Evolutionary conservation across 352 stramenopile genomes (phyloP), one percentile per base, ranked within the genome.

Genomic region (Globisporangium canariense): DNA sequence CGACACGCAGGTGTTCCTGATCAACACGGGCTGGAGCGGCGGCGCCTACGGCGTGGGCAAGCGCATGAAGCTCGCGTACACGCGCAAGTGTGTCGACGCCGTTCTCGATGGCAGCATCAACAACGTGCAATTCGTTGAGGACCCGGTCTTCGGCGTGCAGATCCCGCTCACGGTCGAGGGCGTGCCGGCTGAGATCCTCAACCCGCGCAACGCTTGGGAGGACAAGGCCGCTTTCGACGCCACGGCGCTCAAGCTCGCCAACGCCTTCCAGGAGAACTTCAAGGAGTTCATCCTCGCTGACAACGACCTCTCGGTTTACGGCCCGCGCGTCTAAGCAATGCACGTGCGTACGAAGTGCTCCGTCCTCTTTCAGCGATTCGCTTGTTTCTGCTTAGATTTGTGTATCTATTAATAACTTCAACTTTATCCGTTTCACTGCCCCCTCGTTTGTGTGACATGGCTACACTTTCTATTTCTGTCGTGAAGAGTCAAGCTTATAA

Each of bases 11-110:
- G 96, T 95, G 30, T 99, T 94, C 83, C 76, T 99, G 20, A 91
- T 99, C 51, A 99, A 99, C 86, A 99, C 94, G 41, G 97, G 97
- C 69, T 99, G 97, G 97, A 97, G 91, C 40, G 96, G 96, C 54
- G 97, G 97, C 55, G 79, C 87, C 63, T 99, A 99, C 78, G 96
- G 97, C 61, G 92, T 98, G 22, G 97, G 97, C 70, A 86, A 98
- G 70, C 93, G 97, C 62, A 99, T 99, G 97, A 97, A 79, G 59
- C 98, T 99, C 78, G 97, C 98, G 77, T 91, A 96, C 67, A 99
- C 97, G 41, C 90, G 97, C 53, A 86, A 84, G 14, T 98, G 94
- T 74, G 97, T 99, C 59, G 86, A 99, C 78, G 94, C 94, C 34
- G 98, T 99, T 65, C 75, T 99, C 55, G 91, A 99, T 79, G 97